Conservation (phyloP, 305 asterid species). For the Solanum aculeatissimum region DNA sequence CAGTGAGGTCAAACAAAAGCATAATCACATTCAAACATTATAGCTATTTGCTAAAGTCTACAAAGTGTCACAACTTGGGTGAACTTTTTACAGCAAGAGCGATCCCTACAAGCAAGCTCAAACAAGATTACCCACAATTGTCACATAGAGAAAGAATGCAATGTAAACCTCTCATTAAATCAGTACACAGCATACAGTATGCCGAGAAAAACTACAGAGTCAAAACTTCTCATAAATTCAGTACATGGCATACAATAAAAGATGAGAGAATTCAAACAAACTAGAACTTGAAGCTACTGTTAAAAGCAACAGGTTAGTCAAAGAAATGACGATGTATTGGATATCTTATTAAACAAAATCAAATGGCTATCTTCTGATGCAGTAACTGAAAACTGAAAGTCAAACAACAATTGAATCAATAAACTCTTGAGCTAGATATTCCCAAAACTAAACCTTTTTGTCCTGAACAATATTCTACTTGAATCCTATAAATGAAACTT, state of each 20-base stretch:
- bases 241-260: background rate
- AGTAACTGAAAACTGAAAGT: background rate
- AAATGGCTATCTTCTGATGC: background rate
- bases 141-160: background rate
- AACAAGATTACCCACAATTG: background rate
- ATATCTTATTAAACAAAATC: background rate
- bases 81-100: background rate
- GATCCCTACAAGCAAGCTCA: background rate
- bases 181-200: background rate
- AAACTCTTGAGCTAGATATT: background rate
- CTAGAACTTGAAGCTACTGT: background rate
- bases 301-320: background rate
- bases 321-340: background rate
- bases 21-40: background rate
- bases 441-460: background rate
- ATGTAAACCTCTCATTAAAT: background rate
- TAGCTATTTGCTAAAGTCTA: background rate
- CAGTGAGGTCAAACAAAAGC: background rate
- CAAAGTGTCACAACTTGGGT: background rate
- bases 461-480: background rate
- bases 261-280: background rate
- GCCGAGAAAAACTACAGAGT: background rate
- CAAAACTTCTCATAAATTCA: background rate
- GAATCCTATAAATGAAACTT: conserved; percentile 1
- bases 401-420: background rate